Base-by-base conservation (phyloP, 2,329 filamentous ascomycete genomes). In the Zalaria obscura region DNA sequence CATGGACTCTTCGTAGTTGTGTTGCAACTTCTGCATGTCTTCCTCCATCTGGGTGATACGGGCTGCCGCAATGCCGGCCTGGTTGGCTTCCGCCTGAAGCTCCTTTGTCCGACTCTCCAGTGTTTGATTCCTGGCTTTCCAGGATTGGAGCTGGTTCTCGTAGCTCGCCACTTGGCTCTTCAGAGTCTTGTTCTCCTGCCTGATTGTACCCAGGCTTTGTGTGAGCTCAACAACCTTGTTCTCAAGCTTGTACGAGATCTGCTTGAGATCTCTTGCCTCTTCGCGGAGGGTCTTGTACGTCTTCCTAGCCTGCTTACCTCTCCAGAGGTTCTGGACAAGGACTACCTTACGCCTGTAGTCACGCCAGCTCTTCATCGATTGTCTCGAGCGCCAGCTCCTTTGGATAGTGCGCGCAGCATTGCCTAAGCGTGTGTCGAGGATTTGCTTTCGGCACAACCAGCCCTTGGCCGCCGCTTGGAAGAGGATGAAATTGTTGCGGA, bases 201-300 rank as follows among this genome's bases (percentile, higher is more conserved):
- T 94, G 73, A 94, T 82, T 6, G 86, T 80, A 50, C 91, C 88
- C 53, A 98, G 66, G 39, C 82, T 85, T 62, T 98, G 91, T 1
- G 91, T 98, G 55, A 98, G 75, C 67, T 98, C 91, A 48, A 98
- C 86, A 48, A 98, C 91, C 77, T 98, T 98, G 74, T 98, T 96
- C 64, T 98, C 91, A 54, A 98, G 70, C 70, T 94, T 96, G 72
- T 98, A 98, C 2, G 91, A 96, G 52, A 98, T 98, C 64, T 96
- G 89, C 72, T 96, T 96, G 61, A 98, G 76, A 68, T 98, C 93
- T 57, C 91, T 83, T 50, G 91, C 91, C 65, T 98, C 91, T 64
- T 95, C 88, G 51, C 91, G 85, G 47, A 93, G 68, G 52, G 70
- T 78, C 76, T 94, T 96, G 72, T 98, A 98, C 38, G 76, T 79